Base-by-base conservation (phyloP, 257 asterid genomes). In the Plantago ovata region DNA sequence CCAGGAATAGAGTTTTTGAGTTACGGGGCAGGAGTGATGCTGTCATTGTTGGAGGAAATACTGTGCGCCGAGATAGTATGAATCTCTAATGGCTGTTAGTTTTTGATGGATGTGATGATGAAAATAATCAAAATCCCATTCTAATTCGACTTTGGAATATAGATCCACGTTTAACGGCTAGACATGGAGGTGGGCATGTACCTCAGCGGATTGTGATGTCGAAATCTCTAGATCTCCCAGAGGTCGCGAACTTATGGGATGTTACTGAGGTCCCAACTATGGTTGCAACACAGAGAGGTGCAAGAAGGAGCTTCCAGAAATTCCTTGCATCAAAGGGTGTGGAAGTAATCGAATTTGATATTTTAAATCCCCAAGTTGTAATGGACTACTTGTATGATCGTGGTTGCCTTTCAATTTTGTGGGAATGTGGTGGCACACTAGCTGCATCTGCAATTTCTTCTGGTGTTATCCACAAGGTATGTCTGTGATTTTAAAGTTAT, bases 361-460 rank as follows among this genome's bases (percentile, higher is more conserved):
- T 89, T 45, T 71, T 93, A 51, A 85, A 82, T 72, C 98, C 98
- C 49, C 82, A 76, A 76, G 95, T 80, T 40, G 87, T 93, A 4
- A 81, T 79, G 84, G 95, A 79, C 24, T 89, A 93, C 72, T 79
- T 93, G 70, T 79, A 82, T 62, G 94, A 79, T 69, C 95, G 97
- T 56, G 98, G 97, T 28, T 88, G 92, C 71, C 97, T 92, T 39
- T 92, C 97, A 0, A 76, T 92, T 75, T 69, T 92, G 57, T 92
- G 98, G 98, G 98, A 92, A 72, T 92, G 97, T 64, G 97, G 98
- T 69, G 97, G 98, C 67, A 77, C 87, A 7, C 71, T 92, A 72
- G 94, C 98, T 62, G 98, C 98, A 54, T 86, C 97, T 69, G 98
- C 95, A 43, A 82, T 92, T 74, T 83, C 94, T 32, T 82, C 93